Base-by-base conservation (phyloP, 495 filamentous ascomycete species). In the Xylaria venustula region DNA sequence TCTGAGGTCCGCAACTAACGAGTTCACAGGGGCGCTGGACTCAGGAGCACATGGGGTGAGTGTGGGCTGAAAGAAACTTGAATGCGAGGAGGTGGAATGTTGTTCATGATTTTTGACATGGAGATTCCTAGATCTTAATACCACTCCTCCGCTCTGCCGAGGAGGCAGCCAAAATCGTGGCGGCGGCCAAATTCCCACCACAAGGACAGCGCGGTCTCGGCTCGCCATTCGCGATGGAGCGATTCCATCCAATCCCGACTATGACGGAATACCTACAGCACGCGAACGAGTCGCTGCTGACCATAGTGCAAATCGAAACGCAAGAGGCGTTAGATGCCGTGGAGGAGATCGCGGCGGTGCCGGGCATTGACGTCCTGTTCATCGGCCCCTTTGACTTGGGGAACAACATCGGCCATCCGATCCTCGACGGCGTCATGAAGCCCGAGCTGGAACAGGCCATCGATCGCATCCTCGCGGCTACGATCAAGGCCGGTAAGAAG, bases 251-350 rank as follows among this genome's bases (percentile, higher is more conserved):
- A 1, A 71, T 71, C 1, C 75, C 81, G 15, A 79, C 80, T 3
- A 64, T 79, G 58, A 79, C 79, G 2, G 85, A 89, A 41, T 95
- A 95, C 63, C 79, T 91, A 23, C 82, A 87, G 62, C 83, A 91
- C 58, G 88, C 90, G 25, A 93, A 93, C 72, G 82, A 84, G 9
- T 79, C 81, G 37, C 74, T 93, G 12, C 69, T 91, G 32, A 89
- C 87, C 20, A 87, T 91, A 66, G 83, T 92, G 28, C 91, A 94
- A 76, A 92, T 94, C 56, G 91, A 95, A 73, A 94, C 91, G 0
- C 78, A 78, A 61, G 87, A 87, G 64, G 90, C 89, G 0, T 74
- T 94, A 42, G 83, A 89, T 2, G 77, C 83, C 58, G 83, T 90
- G 22, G 83, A 89, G 53, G 86, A 84, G 47, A 93, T 94, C 61